A percentile compares a stretch with the other conserved stretches of the same genome.
These are phyloP conservation scores for Claviceps citrina DNA, from an alignment of 2,329 filamentous ascomycete genomes.

Conservation along the genomic window DNA sequence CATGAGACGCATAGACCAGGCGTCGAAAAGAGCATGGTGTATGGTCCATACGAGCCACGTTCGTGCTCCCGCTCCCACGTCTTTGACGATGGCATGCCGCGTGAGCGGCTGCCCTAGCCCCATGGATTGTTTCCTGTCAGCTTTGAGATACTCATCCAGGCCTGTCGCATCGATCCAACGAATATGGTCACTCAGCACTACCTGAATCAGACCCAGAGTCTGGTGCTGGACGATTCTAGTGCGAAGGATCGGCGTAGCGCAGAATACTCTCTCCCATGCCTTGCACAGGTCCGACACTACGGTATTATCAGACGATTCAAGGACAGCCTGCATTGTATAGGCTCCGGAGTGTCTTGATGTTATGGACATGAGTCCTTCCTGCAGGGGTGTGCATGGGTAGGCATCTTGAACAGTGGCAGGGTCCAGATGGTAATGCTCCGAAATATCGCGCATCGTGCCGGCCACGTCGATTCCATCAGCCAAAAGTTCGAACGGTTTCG, in stretches of 20 bases:
- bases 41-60: constrained; percentile 25
- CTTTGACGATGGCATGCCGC: constrained; percentile 23
- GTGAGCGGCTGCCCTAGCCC: constrained; percentile 25
- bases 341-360: constrained; percentile 1
- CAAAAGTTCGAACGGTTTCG: not conserved
- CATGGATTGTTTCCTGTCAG: constrained; percentile 21
- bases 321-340: no score
- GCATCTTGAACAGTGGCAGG: not conserved
- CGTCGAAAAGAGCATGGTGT: constrained; percentile 37
- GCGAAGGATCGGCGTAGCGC: constrained; percentile 3
- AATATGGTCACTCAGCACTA: no score
- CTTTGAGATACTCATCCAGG: constrained; percentile 20
- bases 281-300: no score
- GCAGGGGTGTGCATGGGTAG: constrained; percentile 3
- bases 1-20: constrained; percentile 35
- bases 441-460: not conserved
- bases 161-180: constrained; percentile 10
- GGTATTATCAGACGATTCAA: no score
- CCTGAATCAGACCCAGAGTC: constrained; percentile 1
- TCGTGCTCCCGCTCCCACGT: constrained; percentile 17
- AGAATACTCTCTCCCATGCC: constrained; percentile 3
- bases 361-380: constrained; percentile 4
- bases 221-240: constrained; percentile 3
- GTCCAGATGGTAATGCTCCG: not conserved
- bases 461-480: not conserved